Conservation (phyloP, 768 basidiomycete species). For the Rhizopogon vesiculosus region DNA sequence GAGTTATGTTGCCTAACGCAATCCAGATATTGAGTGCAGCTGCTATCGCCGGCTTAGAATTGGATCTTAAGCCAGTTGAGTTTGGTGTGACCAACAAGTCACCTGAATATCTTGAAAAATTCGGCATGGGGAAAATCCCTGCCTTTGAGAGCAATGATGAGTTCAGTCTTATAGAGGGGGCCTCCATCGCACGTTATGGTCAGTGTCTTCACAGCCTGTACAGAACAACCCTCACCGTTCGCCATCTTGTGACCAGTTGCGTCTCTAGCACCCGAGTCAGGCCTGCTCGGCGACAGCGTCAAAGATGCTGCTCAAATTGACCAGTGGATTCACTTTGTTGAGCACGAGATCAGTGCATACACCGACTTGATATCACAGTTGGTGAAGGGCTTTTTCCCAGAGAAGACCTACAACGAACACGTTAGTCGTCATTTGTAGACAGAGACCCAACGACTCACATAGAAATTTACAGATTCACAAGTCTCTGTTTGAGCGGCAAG, state of each 20-base stretch:
- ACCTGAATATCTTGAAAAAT: conserved; percentile 24
- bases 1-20: background rate
- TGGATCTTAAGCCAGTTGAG: conserved; percentile 18
- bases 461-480: conserved; percentile 12
- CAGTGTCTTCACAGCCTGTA: conserved; percentile 1
- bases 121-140: conserved; percentile 24
- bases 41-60: conserved; percentile 19
- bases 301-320: conserved; percentile 23
- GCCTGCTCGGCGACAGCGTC: conserved; percentile 18
- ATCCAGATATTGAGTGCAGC: conserved; percentile 21
- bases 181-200: conserved; percentile 24
- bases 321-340: conserved; percentile 27
- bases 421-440: background rate
- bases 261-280: conserved; percentile 21
- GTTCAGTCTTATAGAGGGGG: conserved; percentile 22
- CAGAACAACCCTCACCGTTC: background rate
- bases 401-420: conserved; percentile 7
- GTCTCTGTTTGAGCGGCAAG: conserved; percentile 12
- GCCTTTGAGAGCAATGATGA: conserved; percentile 20
- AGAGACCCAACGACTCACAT: background rate
- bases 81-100: conserved; percentile 19
- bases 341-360: conserved; percentile 17
- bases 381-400: background rate
- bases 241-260: conserved; percentile 6
- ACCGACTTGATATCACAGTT: conserved; percentile 14